A percentile compares a stretch with the other conserved stretches of the same genome.
Evolutionary conservation across 23 red algal species (phyloP).

Genomic region (Agarophyton chilense): DNA sequence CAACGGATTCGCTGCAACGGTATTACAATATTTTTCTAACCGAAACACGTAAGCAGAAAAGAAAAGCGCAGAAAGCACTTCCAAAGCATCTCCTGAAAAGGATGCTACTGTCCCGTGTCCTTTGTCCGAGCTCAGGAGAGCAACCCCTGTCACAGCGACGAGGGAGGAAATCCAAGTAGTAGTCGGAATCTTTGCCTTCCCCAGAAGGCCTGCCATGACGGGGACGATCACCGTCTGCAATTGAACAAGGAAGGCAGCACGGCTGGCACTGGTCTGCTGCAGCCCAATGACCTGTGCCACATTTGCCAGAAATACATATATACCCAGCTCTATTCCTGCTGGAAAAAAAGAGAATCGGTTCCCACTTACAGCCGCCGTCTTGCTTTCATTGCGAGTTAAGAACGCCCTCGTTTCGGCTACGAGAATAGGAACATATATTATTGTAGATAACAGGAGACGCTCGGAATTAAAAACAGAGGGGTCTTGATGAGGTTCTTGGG

Average conservation of each 20-base stretch:
- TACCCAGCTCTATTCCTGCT: slow-evolving; percentile 86
- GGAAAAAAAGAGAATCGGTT: slow-evolving; percentile 31
- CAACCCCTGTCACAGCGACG: slow-evolving; percentile 81
- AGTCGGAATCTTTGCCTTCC: slow-evolving; percentile 36
- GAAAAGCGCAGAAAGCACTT: slow-evolving; percentile 84
- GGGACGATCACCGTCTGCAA: slow-evolving; percentile 95
- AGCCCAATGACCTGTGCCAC: slow-evolving; percentile 93
- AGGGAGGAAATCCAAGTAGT: slow-evolving; percentile 56
- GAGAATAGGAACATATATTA: slow-evolving; percentile 71
- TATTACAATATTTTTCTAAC: slow-evolving; percentile 68
- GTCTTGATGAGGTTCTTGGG: slow-evolving; percentile 66
- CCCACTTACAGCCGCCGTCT: neutral
- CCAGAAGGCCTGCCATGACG: slow-evolving; percentile 69
- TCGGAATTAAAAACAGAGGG: slow-evolving; percentile 96
- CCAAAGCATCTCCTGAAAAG: slow-evolving; percentile 82
- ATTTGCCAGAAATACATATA: slow-evolving; percentile 93
- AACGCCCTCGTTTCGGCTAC: slow-evolving; percentile 37
- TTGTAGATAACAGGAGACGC: slow-evolving; percentile 79
- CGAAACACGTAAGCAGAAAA: slow-evolving; percentile 90
- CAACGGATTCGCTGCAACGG: slow-evolving; percentile 63
- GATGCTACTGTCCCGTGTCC: slow-evolving; percentile 58
- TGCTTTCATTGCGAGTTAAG: neutral
- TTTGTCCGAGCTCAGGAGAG: slow-evolving; percentile 85
- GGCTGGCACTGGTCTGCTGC: slow-evolving; percentile 77
- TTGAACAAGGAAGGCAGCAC: slow-evolving; percentile 92